Conservation (phyloP, 164 flowering plant genomes). For the Stephania cephalantha region DNA sequence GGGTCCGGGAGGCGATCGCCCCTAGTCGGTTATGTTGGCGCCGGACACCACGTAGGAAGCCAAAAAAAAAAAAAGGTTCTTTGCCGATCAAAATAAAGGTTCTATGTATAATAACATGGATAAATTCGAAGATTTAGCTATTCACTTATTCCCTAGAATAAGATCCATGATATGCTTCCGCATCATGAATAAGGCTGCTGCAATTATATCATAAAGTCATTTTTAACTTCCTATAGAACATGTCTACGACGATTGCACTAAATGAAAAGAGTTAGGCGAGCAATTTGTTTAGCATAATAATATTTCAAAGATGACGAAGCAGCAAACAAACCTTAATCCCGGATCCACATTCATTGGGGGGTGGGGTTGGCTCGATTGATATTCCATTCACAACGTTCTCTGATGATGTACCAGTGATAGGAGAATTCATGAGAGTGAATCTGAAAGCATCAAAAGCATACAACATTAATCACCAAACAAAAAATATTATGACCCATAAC, state of each 20-base stretch:
- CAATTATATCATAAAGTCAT: no score
- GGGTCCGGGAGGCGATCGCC: no score
- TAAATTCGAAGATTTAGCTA: no score
- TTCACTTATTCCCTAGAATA: no score
- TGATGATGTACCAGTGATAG: constrained; percentile 34
- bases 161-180: no score
- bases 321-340: constrained; percentile 35
- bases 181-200: no score
- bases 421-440: constrained; percentile 41
- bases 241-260: background rate
- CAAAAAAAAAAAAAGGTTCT: no score
- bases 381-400: constrained; percentile 40
- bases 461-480: background rate
- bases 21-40: no score
- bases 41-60: no score
- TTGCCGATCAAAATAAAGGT: no score
- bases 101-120: no score
- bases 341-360: constrained; percentile 43
- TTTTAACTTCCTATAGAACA: no score
- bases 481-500: background rate
- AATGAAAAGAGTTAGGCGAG: background rate
- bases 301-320: background rate
- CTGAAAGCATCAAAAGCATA: constrained; percentile 32
- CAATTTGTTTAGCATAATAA: background rate
- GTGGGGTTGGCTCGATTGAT: constrained; percentile 28